Evolutionary conservation across 139 green algal genomes (phyloP).

Genomic region (Chlamydomonas asymmetrica): DNA sequence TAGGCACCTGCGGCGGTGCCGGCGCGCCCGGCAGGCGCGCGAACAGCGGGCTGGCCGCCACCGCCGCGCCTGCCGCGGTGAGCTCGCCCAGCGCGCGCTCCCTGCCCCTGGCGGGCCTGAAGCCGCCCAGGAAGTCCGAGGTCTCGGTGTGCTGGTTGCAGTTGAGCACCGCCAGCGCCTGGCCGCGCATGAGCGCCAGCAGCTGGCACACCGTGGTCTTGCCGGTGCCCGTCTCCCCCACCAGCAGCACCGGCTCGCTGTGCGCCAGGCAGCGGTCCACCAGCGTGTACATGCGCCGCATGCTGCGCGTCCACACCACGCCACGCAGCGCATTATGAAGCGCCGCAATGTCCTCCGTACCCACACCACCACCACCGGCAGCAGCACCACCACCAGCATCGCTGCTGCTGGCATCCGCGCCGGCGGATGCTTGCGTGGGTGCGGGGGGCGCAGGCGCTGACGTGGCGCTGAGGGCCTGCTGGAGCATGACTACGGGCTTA

Average conservation of each 20-base stretch:
- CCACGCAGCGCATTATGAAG: slow-evolving; percentile 46
- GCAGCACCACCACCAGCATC: slow-evolving; percentile 5
- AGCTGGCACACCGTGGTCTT: slow-evolving; percentile 98
- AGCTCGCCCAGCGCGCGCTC: slow-evolving; percentile 33
- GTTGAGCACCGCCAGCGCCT: slow-evolving; percentile 93
- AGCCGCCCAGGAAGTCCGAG: slow-evolving; percentile 96
- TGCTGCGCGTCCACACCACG: slow-evolving; percentile 93
- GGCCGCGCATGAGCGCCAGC: slow-evolving; percentile 76
- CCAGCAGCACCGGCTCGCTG: slow-evolving; percentile 92
- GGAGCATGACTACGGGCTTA: slow-evolving; percentile 51
- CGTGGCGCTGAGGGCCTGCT: slow-evolving; percentile 31
- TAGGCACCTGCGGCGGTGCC: slow-evolving; percentile 16
- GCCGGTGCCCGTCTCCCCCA: slow-evolving; percentile 95
- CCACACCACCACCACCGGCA: slow-evolving; percentile 5
- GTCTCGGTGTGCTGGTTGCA: slow-evolving; percentile 99
- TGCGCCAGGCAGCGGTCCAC: slow-evolving; percentile 74
- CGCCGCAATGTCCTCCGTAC: slow-evolving; percentile 17
- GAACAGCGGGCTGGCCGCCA: slow-evolving; percentile 30
- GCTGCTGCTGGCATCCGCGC: slow-evolving; percentile 18
- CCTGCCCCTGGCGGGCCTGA: slow-evolving; percentile 63
- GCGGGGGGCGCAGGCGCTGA: background rate
- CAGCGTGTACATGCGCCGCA: slow-evolving; percentile 89
- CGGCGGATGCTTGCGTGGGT: slow-evolving; percentile 12
- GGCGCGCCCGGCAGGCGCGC: background rate
- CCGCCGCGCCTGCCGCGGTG: slow-evolving; percentile 7